Evolutionary conservation across 2,329 filamentous ascomycete species (phyloP), one percentile per base, ranked within the genome.

Genomic region (Claviceps maximensis): DNA sequence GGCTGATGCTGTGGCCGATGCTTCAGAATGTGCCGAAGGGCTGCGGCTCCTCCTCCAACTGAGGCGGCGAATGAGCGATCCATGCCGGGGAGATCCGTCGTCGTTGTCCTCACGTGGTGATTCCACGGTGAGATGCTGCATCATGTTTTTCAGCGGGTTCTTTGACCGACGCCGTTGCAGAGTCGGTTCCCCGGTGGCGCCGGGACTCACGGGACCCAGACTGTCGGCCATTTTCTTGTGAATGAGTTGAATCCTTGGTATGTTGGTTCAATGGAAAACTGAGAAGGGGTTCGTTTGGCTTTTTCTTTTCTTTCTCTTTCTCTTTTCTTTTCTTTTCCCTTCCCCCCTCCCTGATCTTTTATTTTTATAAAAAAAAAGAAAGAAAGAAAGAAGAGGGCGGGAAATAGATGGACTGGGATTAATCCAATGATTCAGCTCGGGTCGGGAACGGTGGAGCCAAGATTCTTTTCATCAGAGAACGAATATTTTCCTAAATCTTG

Each of bases 61-160:
- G 40, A 68, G 57, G 10, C 66, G 62, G 31, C 66, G 65, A n/a
- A 68, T 68, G 50, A 68, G 59, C 9, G 65, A 67, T 12, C 57
- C 56, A 45, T 62, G 61, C n/a, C 63, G 58, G 2, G 63, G 58
- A 19, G 60, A 58, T 27, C 60, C 59, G 8, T 61, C 60, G 21
- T 66, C 59, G 25, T 65, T 60, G 31, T 61, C 59, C 36, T 62
- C 58, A 7, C 63, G 59, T 8, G 61, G 57, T 41, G 62, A 56
- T 31, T 68, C 66, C 49, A 68, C 66, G 33, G 66, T 67, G 48
- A 68, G 64, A 53, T 68, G 66, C 55, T 67, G 65, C 61, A 68
- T 68, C 64, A 68, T 68, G 53, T 62, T 67, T 50, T 60, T 63
- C 47, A 68, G 58, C 50, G 65, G 65, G 54, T 68, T 68, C 59